These are phyloP conservation scores for Plenodomus biglobosus DNA, from an alignment of 2,329 filamentous ascomycete species.

Conservation along the genomic window DNA sequence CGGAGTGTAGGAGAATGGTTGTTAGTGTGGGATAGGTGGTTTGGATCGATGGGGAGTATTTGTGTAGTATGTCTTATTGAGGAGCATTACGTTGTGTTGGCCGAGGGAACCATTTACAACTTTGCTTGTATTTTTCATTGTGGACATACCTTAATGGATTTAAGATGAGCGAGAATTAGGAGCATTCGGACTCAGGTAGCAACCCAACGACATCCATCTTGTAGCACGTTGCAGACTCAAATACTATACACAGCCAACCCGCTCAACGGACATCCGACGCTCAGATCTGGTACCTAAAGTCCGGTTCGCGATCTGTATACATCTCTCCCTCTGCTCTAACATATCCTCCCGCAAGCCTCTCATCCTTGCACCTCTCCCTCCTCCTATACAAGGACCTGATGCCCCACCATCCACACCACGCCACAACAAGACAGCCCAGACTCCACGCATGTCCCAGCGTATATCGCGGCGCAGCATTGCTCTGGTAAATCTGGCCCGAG, in stretches of 20 bases:
- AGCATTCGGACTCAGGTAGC: too few species aligned
- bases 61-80: too few species aligned
- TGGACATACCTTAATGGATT: too few species aligned
- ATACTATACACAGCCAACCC: background rate
- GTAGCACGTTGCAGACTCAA: too few species aligned
- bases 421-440: constrained; percentile 40
- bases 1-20: too few species aligned
- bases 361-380: constrained; percentile 39
- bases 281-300: constrained; percentile 34
- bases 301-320: constrained; percentile 36
- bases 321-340: constrained; percentile 14
- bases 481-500: constrained; percentile 38
- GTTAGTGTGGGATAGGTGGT: too few species aligned
- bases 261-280: background rate
- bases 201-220: too few species aligned
- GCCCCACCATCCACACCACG: constrained; percentile 46
- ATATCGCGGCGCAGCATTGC: constrained; percentile 28
- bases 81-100: too few species aligned
- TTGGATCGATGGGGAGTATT: too few species aligned
- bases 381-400: constrained; percentile 35
- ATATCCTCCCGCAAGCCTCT: constrained; percentile 24
- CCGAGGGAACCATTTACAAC: too few species aligned
- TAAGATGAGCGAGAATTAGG: too few species aligned
- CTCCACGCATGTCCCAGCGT: constrained; percentile 43
- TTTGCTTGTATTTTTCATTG: too few species aligned